Evolutionary conservation across 2,329 filamentous ascomycete species (phyloP).

Genomic region (Diaporthe citriasiana): DNA sequence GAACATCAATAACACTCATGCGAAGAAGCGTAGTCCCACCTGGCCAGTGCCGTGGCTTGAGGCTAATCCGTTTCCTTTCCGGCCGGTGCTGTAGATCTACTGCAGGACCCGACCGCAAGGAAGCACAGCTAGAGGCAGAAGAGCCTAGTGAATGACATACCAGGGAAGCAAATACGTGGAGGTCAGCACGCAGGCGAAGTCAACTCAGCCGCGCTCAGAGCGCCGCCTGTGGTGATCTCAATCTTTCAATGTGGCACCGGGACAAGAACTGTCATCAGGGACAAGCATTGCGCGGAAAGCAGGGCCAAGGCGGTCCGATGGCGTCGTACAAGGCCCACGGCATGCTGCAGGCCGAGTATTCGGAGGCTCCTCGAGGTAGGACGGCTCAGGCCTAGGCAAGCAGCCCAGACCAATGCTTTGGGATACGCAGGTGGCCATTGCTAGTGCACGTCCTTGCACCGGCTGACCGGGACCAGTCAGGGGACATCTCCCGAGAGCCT

Average conservation of each 20-base stretch:
- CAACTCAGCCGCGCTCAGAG: conserved; percentile 8
- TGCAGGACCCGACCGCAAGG: conserved; percentile 26
- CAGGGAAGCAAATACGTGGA: not conserved
- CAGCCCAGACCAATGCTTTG: not conserved
- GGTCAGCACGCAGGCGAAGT: conserved; percentile 1
- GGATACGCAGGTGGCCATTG: conserved; percentile 1
- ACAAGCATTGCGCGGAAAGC: not conserved
- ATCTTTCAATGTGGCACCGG: conserved; percentile 17
- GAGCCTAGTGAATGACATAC: conserved; percentile 1
- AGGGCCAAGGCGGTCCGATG: not conserved
- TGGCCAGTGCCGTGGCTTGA: conserved; percentile 33
- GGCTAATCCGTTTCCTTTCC: conserved; percentile 10
- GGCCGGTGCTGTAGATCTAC: conserved; percentile 6
- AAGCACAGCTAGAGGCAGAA: not conserved
- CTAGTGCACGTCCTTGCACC: conserved; percentile 12
- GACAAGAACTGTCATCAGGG: conserved; percentile 24
- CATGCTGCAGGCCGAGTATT: not conserved
- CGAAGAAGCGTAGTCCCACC: conserved; percentile 18
- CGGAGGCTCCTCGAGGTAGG: conserved; percentile 6
- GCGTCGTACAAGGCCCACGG: conserved; percentile 6
- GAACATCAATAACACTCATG: conserved; percentile 11
- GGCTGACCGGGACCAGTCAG: conserved; percentile 15
- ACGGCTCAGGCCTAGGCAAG: not conserved
- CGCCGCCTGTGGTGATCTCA: not conserved
- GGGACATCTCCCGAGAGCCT: not conserved